phyloP scores from a whole-genome alignment of 352 stramenopile genomes.

The Phytophthora constricta region DNA sequence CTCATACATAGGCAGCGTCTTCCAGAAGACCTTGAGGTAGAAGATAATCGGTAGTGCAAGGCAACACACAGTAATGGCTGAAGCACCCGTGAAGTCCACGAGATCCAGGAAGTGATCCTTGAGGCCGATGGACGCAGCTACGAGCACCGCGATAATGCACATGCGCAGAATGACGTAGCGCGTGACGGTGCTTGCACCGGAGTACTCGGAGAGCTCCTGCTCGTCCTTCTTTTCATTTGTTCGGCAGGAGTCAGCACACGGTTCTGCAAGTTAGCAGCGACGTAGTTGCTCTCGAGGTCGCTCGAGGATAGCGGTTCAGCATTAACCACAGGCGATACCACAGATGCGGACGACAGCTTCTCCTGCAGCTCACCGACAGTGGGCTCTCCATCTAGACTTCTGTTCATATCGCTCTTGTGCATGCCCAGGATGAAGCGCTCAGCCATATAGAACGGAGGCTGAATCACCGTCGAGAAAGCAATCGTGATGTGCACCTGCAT shows the following conservation, averaged over 20 bases:
- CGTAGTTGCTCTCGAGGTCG: constrained; percentile 41
- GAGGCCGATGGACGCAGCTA: constrained; percentile 31
- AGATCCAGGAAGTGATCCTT: constrained; percentile 44
- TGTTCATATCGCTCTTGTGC: constrained; percentile 28
- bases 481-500: constrained; percentile 50
- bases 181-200: constrained; percentile 16
- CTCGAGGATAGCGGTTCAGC: constrained; percentile 14
- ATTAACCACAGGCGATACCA: constrained; percentile 16
- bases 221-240: constrained; percentile 28
- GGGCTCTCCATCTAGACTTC: neutral
- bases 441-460: constrained; percentile 46
- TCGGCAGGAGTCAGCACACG: constrained; percentile 8
- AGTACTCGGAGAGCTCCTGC: constrained; percentile 29
- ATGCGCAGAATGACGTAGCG: constrained; percentile 40
- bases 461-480: constrained; percentile 47
- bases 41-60: constrained; percentile 49
- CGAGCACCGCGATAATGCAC: constrained; percentile 30
- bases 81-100: constrained; percentile 52
- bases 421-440: constrained; percentile 50
- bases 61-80: constrained; percentile 44
- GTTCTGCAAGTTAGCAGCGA: constrained; percentile 13
- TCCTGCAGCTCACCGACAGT: constrained; percentile 14
- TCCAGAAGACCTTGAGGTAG: constrained; percentile 51
- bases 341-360: constrained; percentile 30
- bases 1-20: constrained; percentile 43